Percentiles rank a stretch among this genome's conserved stretches.
Conservation (phyloP, 176 grass and related monocot species). For the Phoenix roebelenii region DNA sequence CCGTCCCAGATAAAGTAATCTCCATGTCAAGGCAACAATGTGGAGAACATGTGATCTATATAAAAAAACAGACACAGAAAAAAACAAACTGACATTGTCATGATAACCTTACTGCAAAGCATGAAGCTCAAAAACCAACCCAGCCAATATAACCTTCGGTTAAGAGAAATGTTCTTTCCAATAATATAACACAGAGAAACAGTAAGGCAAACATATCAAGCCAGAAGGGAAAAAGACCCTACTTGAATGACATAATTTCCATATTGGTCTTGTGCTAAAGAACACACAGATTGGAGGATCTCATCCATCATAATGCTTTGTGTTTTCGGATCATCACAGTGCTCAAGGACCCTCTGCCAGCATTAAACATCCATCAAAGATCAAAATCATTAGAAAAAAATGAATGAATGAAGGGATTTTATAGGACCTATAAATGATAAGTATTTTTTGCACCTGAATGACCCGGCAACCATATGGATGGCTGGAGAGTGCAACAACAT, state of each 20-base stretch:
- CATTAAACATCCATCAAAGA: constrained; percentile 1
- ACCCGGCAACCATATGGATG: constrained; percentile 99
- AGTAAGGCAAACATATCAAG: not conserved
- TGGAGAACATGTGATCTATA: too few relatives aligned
- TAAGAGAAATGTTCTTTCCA: too few relatives aligned
- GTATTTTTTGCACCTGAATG: constrained; percentile 54
- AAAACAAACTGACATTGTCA: too few relatives aligned
- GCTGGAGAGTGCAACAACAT: constrained; percentile 80
- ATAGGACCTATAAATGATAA: constrained; percentile 1
- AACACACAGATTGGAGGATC: constrained; percentile 73
- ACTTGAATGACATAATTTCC: constrained; percentile 99
- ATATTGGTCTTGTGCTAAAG: constrained; percentile 87
- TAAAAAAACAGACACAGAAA: too few relatives aligned
- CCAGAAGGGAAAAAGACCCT: constrained; percentile 12
- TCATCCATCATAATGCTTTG: constrained; percentile 91
- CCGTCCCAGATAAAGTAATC: too few relatives aligned
- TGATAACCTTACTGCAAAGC: not conserved
- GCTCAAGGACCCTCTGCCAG: constrained; percentile 82
- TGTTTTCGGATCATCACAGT: constrained; percentile 78
- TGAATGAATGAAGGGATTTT: not conserved
- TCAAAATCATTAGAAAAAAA: constrained; percentile 7
- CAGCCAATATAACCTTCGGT: too few relatives aligned
- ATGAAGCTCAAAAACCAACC: too few relatives aligned
- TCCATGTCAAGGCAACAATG: too few relatives aligned
- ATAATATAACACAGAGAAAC: too few relatives aligned